Base-by-base conservation (phyloP, 371 early-diverging fungal genomes). In the Blakeslea trispora region DNA sequence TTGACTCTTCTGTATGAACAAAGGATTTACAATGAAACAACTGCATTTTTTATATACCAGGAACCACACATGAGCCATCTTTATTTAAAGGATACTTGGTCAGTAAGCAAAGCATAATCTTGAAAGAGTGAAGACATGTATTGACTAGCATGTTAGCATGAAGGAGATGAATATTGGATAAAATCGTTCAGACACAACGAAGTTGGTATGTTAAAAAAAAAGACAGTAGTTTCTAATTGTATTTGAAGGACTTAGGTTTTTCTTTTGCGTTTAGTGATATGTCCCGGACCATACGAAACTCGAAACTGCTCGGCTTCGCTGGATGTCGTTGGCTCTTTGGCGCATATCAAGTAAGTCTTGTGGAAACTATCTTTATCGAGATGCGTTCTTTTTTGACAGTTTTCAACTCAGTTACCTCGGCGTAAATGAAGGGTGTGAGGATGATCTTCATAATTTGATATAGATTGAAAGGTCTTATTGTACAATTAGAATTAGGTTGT, bases 121-220 rank as follows among this genome's bases (percentile, higher is more conserved):
- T 40, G 37, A 23, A 40, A n/a, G 0, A 28, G 7, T 5, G 7
- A 28, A 28, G 7, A 7, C 28, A 28, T 28, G 28, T 28, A 28
- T 28, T 28, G 28, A 28, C 28, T 28, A 7, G 28, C 3, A 34
- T 49, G 3, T 51, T 51, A 51, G 52, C 52, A 51, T 28, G 52
- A 51, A 51, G 52, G 52, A 2, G 43, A 51, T 51, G 52, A 51
- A 42, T 51, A 51, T 17, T 51, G 52, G 52, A 15, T 42, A 8
- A 51, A 28, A 2, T 51, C 39, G 6, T 37, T 14, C 39, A 40
- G 23, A 39, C 14, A 50, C 17, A 22, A 35, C 9, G 37, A 37
- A 19, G 17, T 17, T 19, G 17, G 18, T 50, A 40, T 39, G 40
- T 50, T 22, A 42, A n/a, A 24, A 15, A 46, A 19, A 19, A n/a